phyloP scores from a whole-genome alignment of 2,329 filamentous ascomycete genomes.

The Aspergillus pseudoviridinutans region DNA sequence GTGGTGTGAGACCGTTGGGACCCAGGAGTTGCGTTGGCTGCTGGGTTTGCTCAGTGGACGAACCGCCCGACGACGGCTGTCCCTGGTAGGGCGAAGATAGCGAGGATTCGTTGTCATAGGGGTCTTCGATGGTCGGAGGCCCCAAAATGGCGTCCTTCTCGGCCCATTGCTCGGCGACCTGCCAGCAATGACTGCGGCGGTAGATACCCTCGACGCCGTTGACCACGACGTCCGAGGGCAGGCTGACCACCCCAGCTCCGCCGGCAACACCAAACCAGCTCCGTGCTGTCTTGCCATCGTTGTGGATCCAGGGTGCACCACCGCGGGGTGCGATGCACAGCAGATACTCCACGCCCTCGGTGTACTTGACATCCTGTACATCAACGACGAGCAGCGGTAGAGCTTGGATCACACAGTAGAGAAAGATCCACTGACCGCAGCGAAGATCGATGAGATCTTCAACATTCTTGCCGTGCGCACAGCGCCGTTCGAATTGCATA shows the following conservation, averaged over 20 bases:
- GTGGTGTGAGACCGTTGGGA: slow-evolving; percentile 30
- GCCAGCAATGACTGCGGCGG: slow-evolving; percentile 66
- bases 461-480: slow-evolving; percentile 40
- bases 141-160: slow-evolving; percentile 36
- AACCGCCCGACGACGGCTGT: slow-evolving; percentile 35
- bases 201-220: slow-evolving; percentile 66
- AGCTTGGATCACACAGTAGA: slow-evolving; percentile 49
- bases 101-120: slow-evolving; percentile 36
- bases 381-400: slow-evolving; percentile 49
- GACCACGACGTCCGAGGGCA: slow-evolving; percentile 62
- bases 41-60: slow-evolving; percentile 30
- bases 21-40: slow-evolving; percentile 31
- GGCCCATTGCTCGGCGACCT: slow-evolving; percentile 59
- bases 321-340: slow-evolving; percentile 48
- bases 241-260: slow-evolving; percentile 55
- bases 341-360: slow-evolving; percentile 48
- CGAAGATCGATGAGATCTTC: slow-evolving; percentile 45
- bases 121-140: slow-evolving; percentile 31
- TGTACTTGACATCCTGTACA: slow-evolving; percentile 42
- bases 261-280: slow-evolving; percentile 58
- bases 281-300: slow-evolving; percentile 41
- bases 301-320: slow-evolving; percentile 46
- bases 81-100: slow-evolving; percentile 36
- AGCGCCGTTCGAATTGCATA: slow-evolving; percentile 46
- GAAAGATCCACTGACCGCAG: slow-evolving; percentile 50